Evolutionary conservation across 2,329 filamentous ascomycete genomes (phyloP), one percentile per base, ranked within the genome.

Genomic region (Phaeoacremonium minimum): DNA sequence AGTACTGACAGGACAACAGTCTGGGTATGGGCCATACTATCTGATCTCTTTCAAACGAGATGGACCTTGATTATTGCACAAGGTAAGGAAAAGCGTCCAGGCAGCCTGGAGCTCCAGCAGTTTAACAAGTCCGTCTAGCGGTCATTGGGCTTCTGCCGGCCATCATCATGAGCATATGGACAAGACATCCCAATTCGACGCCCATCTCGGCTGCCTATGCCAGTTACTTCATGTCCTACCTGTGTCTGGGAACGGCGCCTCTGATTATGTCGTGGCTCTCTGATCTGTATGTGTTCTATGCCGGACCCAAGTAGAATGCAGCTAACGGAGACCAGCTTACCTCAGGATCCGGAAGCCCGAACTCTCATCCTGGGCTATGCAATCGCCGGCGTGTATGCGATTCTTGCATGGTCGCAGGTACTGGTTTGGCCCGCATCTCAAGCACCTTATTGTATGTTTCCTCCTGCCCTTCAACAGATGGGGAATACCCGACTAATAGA

Each of bases 121-220:
- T n/a, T n/a, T n/a, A n/a, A n/a, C n/a, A n/a, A n/a, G n/a, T n/a
- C n/a, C n/a, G n/a, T n/a, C n/a, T n/a, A n/a, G 59, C 60, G 14
- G 34, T 63, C 3, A 70, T 75, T 33, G 69, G 64, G 1, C 51
- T 73, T 4, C 53, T 72, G 4, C 64, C 66, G 2, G 63, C 60
- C 36, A 69, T 73, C 18, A 67, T 66, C n/a, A 72, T 75, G 68
- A 70, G 61, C 15, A 52, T 72, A n/a, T 75, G 71, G 71, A 74
- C 71, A 1, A 49, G 59, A 2, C 58, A 69, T 18, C 69, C 70
- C 0, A 44, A 47, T 3, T 50, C 55, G 1, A 63, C 68, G 1
- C 56, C 67, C 0, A 35, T 75, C 1, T 60, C 61, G 0, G 63
- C 64, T 3, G 71, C 69, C 1, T 76, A 75, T 42, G 67, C 69